Base-by-base conservation (phyloP, 495 filamentous ascomycete species). In the Penicillium angulare region DNA sequence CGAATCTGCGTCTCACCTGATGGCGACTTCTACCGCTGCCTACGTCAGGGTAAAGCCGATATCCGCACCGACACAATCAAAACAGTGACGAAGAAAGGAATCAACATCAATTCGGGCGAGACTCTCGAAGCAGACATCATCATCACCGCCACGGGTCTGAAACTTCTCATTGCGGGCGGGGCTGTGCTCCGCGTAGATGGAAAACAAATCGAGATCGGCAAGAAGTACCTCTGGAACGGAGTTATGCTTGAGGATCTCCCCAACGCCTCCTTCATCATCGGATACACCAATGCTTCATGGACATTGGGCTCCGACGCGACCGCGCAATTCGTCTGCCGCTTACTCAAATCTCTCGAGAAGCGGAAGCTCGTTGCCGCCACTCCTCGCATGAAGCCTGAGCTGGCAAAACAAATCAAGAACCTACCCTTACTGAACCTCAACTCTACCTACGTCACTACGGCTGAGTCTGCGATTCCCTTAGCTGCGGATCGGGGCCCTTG, bases 101-200 rank as follows among this genome's bases (percentile, higher is more conserved):
- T 92, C 48, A 52, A 64, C 15, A 76, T 89, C 17, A 63, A 73
- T 23, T 77, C 76, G 0, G 87, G 84, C 15, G 72, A 79, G 39
- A 63, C 60, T 0, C 58, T 91, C 3, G 72, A 81, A 1, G 81
- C 85, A 0, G 86, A 92, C 66, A 82, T 87, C 56, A 86, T 92
- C 60, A 66, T 91, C 52, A 87, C 86, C 0, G 87, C 88, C 0
- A 93, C 88, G 0, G 88, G 88, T 1, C 69, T 93, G 1, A 75
- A 76, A 35, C 58, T 89, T 34, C 66, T 68, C 16, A 61, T 88
- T 7, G 77, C 78, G 0, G 78, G 79, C 18, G 72, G 74, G 5
- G 67, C 81, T 3, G 44, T 55, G 0, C 44, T 86, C 12, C 58
- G 59, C 3, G 79, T 88, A 0, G 81, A 89, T 57, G 80, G 77